phyloP scores from a whole-genome alignment of 345 rosid genomes.

The Trapa bicornis region DNA sequence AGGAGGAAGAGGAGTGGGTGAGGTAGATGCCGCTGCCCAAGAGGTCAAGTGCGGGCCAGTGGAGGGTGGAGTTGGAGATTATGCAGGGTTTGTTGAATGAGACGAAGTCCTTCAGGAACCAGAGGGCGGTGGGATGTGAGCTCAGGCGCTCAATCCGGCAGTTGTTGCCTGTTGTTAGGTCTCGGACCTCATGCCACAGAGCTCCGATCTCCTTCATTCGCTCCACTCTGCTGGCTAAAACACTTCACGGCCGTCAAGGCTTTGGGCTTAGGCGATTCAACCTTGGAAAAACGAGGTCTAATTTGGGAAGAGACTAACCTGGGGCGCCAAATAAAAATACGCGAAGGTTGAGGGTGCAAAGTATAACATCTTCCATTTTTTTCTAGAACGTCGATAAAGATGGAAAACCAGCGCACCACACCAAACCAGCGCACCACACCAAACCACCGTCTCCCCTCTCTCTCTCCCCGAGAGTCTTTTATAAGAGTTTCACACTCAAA shows the following conservation, averaged over 20 bases:
- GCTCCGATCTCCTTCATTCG: conserved; percentile 18
- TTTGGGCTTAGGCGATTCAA: not conserved
- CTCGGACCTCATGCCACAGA: conserved; percentile 68
- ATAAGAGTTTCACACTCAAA: not conserved
- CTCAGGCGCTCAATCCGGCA: conserved; percentile 27
- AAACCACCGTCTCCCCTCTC: too few species aligned
- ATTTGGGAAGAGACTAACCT: not conserved
- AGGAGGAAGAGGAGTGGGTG: conserved; percentile 29
- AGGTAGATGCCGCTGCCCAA: conserved; percentile 57
- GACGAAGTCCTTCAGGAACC: conserved; percentile 54
- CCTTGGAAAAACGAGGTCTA: not conserved
- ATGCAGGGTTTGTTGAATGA: conserved; percentile 74
- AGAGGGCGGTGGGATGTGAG: conserved; percentile 45
- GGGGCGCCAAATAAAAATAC: not conserved
- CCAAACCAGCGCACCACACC: too few species aligned
- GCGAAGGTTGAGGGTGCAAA: not conserved
- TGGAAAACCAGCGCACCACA: not conserved
- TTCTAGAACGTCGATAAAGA: not conserved
- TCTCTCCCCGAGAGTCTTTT: too few species aligned
- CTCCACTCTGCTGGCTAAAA: too few species aligned
- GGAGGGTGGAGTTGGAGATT: conserved; percentile 50
- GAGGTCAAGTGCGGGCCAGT: conserved; percentile 62
- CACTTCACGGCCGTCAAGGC: too few species aligned
- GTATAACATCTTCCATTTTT: not conserved
- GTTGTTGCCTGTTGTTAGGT: conserved; percentile 34